These are phyloP conservation scores for Salvia sclarea DNA, from an alignment of 305 asterid species.

Conservation along the genomic window DNA sequence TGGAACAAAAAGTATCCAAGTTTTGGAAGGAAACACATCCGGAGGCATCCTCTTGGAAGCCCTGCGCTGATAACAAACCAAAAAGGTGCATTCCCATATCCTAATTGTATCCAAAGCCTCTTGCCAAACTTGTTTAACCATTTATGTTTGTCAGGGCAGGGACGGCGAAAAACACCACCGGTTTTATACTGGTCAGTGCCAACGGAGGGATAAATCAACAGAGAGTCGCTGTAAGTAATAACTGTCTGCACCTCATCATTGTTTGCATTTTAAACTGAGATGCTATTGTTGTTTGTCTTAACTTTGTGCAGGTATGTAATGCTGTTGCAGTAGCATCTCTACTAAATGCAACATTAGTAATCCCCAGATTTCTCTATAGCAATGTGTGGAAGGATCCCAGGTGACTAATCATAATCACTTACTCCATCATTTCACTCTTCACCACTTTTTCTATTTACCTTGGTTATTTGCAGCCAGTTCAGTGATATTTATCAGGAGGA, in stretches of 20 bases:
- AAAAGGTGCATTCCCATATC: slow-evolving; percentile 44
- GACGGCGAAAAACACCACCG: slow-evolving; percentile 49
- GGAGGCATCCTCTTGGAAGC: slow-evolving; percentile 69
- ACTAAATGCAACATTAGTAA: slow-evolving; percentile 86
- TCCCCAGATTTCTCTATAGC: slow-evolving; percentile 91
- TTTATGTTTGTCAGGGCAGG: slow-evolving; percentile 64
- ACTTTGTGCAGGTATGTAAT: slow-evolving; percentile 71
- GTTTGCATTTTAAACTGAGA: neutral
- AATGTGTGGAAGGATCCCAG: slow-evolving; percentile 98
- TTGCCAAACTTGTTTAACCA: slow-evolving; percentile 35
- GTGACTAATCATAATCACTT: slow-evolving; percentile 33
- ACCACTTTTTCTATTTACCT: neutral
- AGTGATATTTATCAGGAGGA: slow-evolving; percentile 85
- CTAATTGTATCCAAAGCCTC: slow-evolving; percentile 1
- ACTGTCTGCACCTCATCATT: neutral
- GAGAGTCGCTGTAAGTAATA: slow-evolving; percentile 80
- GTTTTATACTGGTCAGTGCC: slow-evolving; percentile 78
- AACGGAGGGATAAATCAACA: slow-evolving; percentile 98
- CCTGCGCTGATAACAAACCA: slow-evolving; percentile 63
- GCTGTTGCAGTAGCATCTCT: slow-evolving; percentile 87
- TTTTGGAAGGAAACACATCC: slow-evolving; percentile 72
- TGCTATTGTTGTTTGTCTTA: neutral
- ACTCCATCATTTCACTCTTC: neutral
- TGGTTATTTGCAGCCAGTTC: slow-evolving; percentile 68
- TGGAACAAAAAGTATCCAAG: slow-evolving; percentile 42